Conservation (phyloP, 2,329 filamentous ascomycete genomes). For the Claviceps purpurea region DNA sequence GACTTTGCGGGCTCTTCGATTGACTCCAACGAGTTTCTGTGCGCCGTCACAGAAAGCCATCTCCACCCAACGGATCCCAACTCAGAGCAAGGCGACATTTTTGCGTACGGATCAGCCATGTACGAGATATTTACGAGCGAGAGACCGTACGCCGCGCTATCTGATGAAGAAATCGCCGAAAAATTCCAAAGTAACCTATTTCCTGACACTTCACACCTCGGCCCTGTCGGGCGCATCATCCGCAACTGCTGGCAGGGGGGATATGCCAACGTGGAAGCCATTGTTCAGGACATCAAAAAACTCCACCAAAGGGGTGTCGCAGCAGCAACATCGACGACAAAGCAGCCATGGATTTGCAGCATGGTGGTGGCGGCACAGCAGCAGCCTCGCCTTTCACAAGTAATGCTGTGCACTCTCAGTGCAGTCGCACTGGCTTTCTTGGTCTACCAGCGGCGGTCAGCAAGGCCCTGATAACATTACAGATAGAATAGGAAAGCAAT, state of each 20-base stretch:
- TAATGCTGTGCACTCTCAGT: not conserved
- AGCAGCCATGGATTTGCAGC: too few species aligned
- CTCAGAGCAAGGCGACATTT: slow-evolving; percentile 4
- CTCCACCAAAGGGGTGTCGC: not conserved
- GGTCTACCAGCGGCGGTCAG: not conserved
- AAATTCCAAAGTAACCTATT: not conserved
- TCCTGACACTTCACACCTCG: slow-evolving; percentile 2
- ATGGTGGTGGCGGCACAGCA: too few species aligned
- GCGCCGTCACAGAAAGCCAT: slow-evolving; percentile 3
- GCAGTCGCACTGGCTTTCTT: not conserved
- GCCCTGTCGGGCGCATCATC: slow-evolving; percentile 1
- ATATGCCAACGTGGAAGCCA: not conserved
- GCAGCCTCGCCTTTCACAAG: not conserved
- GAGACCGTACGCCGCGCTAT: slow-evolving; percentile 1
- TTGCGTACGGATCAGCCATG: slow-evolving; percentile 1
- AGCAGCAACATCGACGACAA: too few species aligned
- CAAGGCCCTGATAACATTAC: not conserved
- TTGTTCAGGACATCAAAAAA: not conserved
- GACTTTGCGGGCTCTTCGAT: slow-evolving; percentile 6
- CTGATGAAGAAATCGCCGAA: not conserved
- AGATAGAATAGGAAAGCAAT: not conserved
- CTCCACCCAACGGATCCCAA: not conserved
- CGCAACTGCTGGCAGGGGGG: slow-evolving; percentile 3
- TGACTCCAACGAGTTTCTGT: slow-evolving; percentile 1
- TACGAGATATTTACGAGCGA: slow-evolving; percentile 3